Conservation (phyloP, 1,284 basidiomycete genomes). For the Singerocomus rubriflavus region DNA sequence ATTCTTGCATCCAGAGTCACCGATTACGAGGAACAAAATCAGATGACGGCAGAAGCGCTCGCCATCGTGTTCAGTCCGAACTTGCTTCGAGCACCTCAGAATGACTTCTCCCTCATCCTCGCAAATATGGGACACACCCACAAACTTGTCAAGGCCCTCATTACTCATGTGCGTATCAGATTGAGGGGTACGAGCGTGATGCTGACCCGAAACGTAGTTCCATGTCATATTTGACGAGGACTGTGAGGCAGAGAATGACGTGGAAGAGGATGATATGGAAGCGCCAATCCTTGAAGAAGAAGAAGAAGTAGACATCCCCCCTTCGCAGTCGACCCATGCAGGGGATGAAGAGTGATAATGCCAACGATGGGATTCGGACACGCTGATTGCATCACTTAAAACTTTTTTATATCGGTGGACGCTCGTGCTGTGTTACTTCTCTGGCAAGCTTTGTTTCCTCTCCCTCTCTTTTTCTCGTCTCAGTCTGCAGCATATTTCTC, state of each 20-base stretch:
- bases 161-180: constrained; percentile 62
- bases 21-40: constrained; percentile 80
- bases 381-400: constrained; percentile 7
- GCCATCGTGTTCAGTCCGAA: constrained; percentile 84
- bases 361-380: constrained; percentile 10
- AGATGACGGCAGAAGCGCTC: constrained; percentile 80
- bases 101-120: constrained; percentile 71
- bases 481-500: constrained; percentile 28
- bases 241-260: constrained; percentile 40
- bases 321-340: constrained; percentile 25
- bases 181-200: not conserved
- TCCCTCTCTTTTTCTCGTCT: not conserved
- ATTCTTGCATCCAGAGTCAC: constrained; percentile 55
- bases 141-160: constrained; percentile 72
- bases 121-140: constrained; percentile 75
- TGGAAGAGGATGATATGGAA: constrained; percentile 46
- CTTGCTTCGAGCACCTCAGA: constrained; percentile 64
- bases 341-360: constrained; percentile 23
- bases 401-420: constrained; percentile 17
- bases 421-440: constrained; percentile 25
- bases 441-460: not conserved
- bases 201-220: constrained; percentile 33
- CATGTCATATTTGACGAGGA: constrained; percentile 53
- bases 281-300: constrained; percentile 49
- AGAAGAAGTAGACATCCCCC: constrained; percentile 35